phyloP scores from a whole-genome alignment of 352 stramenopile genomes.

The Pythium myriotylum region DNA sequence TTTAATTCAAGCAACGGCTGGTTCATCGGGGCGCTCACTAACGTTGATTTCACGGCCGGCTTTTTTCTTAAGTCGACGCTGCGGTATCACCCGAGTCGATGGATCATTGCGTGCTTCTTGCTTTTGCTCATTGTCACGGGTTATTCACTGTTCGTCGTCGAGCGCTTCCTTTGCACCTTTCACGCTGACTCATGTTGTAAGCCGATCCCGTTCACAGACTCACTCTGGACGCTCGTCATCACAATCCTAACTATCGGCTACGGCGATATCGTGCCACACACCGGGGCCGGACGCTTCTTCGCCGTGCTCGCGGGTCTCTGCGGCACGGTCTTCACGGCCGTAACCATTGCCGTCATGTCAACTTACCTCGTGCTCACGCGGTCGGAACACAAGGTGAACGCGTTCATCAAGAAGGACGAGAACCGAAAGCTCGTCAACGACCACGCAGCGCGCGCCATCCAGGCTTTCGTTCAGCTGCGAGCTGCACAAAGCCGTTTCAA shows the following conservation, averaged over 20 bases:
- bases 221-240: constrained; percentile 69
- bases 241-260: constrained; percentile 79
- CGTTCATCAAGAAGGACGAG: constrained; percentile 78
- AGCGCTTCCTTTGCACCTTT: constrained; percentile 76
- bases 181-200: constrained; percentile 51
- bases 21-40: constrained; percentile 80
- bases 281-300: constrained; percentile 46
- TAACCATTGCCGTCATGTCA: constrained; percentile 80
- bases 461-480: constrained; percentile 63
- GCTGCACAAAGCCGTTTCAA: constrained; percentile 43
- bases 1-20: constrained; percentile 84
- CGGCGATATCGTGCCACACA: constrained; percentile 65
- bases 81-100: constrained; percentile 64
- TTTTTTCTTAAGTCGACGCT: constrained; percentile 83
- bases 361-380: constrained; percentile 73
- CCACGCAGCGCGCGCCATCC: constrained; percentile 59
- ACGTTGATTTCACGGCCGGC: constrained; percentile 64
- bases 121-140: constrained; percentile 46
- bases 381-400: constrained; percentile 80
- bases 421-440: constrained; percentile 62
- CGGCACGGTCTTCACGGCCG: constrained; percentile 58
- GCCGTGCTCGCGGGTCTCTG: constrained; percentile 53
- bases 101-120: constrained; percentile 44
- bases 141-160: constrained; percentile 70
- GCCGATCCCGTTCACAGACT: constrained; percentile 53